Percentiles rank a stretch among this genome's conserved stretches.
These are phyloP conservation scores for Amanita phalloides DNA, from an alignment of 768 basidiomycete species.

Conservation along the genomic window DNA sequence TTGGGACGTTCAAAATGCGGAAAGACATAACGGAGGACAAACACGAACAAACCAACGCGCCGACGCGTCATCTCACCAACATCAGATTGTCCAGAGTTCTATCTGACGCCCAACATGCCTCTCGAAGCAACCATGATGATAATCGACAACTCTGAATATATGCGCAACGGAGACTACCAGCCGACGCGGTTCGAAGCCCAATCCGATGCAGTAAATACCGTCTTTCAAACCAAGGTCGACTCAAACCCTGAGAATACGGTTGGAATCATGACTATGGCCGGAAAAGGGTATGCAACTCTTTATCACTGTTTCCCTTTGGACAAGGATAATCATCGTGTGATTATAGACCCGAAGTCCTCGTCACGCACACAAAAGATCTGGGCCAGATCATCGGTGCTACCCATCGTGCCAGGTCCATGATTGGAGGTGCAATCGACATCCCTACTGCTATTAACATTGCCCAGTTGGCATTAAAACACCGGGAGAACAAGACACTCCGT, in stretches of 20 bases:
- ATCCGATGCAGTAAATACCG: slow-evolving; percentile 78
- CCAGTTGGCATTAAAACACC: slow-evolving; percentile 92
- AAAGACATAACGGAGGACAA: not conserved
- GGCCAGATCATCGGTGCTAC: slow-evolving; percentile 83
- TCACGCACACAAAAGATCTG: slow-evolving; percentile 90
- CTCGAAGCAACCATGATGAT: slow-evolving; percentile 97
- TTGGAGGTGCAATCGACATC: slow-evolving; percentile 79
- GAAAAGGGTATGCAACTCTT: slow-evolving; percentile 65
- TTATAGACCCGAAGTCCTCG: slow-evolving; percentile 84
- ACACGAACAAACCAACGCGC: slow-evolving; percentile 11
- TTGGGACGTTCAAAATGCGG: too few species aligned
- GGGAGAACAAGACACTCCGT: slow-evolving; percentile 96
- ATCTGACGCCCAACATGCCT: slow-evolving; percentile 51
- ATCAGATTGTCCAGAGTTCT: not conserved
- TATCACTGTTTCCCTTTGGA: not conserved
- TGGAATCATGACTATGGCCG: slow-evolving; percentile 97
- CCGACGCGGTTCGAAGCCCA: slow-evolving; percentile 88
- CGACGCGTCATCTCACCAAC: slow-evolving; percentile 22
- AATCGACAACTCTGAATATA: slow-evolving; percentile 96
- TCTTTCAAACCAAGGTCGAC: slow-evolving; percentile 89
- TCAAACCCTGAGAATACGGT: slow-evolving; percentile 98
- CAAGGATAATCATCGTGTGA: not conserved
- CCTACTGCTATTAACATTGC: slow-evolving; percentile 89
- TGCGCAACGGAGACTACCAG: slow-evolving; percentile 89
- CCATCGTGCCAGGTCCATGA: slow-evolving; percentile 56